Evolutionary conservation across 2,329 filamentous ascomycete genomes (phyloP).

Genomic region (Aspergillus transmontanensis): DNA sequence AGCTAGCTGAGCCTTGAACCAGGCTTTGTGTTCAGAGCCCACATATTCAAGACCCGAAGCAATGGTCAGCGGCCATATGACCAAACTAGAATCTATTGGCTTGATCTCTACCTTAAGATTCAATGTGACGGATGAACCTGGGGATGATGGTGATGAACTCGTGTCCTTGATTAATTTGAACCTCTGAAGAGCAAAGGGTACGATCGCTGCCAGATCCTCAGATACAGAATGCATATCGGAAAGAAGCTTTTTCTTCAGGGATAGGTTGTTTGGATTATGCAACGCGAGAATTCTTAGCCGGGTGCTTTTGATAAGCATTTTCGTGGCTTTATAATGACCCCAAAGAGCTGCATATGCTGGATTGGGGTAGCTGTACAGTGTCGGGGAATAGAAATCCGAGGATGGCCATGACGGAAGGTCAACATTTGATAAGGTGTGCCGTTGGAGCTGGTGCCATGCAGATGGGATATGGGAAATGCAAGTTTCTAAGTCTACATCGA

Average conservation of each 20-base stretch:
- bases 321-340: neutral
- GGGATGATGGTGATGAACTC: neutral
- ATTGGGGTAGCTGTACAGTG: neutral
- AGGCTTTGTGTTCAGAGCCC: neutral
- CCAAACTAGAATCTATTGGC: neutral
- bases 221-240: neutral
- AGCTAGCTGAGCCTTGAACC: neutral
- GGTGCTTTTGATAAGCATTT: neutral
- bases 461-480: neutral
- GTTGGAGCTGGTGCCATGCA: neutral
- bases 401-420: neutral
- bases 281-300: neutral
- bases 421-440: neutral
- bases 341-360: neutral
- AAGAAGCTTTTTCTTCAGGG: neutral
- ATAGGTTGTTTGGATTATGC: too few relatives aligned
- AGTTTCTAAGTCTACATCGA: neutral
- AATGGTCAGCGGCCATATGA: neutral
- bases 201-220: neutral
- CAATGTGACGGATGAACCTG: neutral
- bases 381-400: neutral
- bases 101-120: neutral
- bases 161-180: neutral
- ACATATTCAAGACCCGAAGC: neutral
- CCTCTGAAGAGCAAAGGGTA: neutral